phyloP scores from a whole-genome alignment of 345 rosid genomes.

The Murraya koenigii region DNA sequence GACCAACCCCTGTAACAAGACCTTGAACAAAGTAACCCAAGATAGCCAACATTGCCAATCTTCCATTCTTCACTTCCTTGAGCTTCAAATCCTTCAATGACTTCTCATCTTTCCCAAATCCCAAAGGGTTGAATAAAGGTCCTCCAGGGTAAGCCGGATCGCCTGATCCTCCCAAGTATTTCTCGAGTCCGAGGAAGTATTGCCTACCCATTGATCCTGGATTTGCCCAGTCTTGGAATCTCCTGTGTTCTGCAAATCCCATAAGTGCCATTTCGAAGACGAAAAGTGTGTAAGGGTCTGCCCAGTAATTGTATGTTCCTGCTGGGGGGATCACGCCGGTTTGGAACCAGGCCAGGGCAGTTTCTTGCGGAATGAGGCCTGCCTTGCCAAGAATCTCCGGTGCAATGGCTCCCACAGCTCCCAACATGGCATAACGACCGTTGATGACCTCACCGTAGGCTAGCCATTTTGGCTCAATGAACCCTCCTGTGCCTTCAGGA shows the following conservation, averaged over 20 bases:
- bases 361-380: slow-evolving; percentile 76
- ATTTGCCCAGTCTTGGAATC: slow-evolving; percentile 87
- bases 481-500: slow-evolving; percentile 95
- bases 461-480: slow-evolving; percentile 93
- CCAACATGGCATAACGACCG: slow-evolving; percentile 85
- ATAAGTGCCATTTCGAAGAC: slow-evolving; percentile 91
- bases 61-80: slow-evolving; percentile 93
- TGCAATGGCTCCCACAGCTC: slow-evolving; percentile 76
- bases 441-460: slow-evolving; percentile 94
- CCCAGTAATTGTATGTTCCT: slow-evolving; percentile 95
- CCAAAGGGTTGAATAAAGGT: slow-evolving; percentile 91
- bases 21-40: slow-evolving; percentile 77
- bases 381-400: slow-evolving; percentile 90
- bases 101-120: slow-evolving; percentile 88
- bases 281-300: slow-evolving; percentile 82
- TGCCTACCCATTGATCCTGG: slow-evolving; percentile 95
- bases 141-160: slow-evolving; percentile 92
- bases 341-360: slow-evolving; percentile 94
- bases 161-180: slow-evolving; percentile 79
- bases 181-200: slow-evolving; percentile 88
- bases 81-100: slow-evolving; percentile 84
- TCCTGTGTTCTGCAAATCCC: slow-evolving; percentile 98
- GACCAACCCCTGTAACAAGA: slow-evolving; percentile 89
- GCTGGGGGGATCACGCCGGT: slow-evolving; percentile 99
- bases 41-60: slow-evolving; percentile 89